Percentiles rank a stretch among this genome's conserved stretches.
These are phyloP conservation scores for Dactylis glomerata DNA, from an alignment of 176 grass and related monocot genomes.

Conservation along the genomic window DNA sequence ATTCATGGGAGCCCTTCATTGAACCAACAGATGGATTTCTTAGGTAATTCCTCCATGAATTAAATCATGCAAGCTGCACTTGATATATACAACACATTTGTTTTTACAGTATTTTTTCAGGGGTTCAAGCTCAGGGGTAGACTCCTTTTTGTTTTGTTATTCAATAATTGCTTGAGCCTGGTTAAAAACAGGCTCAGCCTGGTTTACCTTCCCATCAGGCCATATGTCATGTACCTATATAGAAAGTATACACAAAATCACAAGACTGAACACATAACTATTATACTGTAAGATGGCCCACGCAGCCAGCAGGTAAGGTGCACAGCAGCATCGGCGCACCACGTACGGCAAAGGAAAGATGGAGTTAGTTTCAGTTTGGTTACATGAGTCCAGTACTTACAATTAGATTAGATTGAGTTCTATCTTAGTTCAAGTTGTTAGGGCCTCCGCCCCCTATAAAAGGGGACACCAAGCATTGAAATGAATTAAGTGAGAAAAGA, in stretches of 20 bases:
- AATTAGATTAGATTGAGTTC: neutral
- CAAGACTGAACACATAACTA: neutral
- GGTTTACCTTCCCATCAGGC: conserved; percentile 15
- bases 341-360: neutral
- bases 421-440: conserved; percentile 6
- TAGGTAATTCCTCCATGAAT: conserved; percentile 48
- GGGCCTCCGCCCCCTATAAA: neutral
- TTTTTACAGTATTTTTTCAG: neutral
- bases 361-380: neutral
- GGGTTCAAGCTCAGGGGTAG: neutral
- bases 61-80: conserved; percentile 21
- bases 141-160: conserved; percentile 20
- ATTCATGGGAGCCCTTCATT: conserved; percentile 92
- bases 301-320: neutral
- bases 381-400: neutral
- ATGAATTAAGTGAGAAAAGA: neutral
- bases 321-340: neutral
- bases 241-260: neutral
- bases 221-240: conserved; percentile 4
- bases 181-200: neutral
- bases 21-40: conserved; percentile 96
- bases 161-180: conserved; percentile 16
- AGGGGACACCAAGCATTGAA: neutral
- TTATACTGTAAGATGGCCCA: neutral
- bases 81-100: neutral